Evolutionary conservation across 2,329 filamentous ascomycete genomes (phyloP).

Genomic region (Clonostachys rhizophaga): DNA sequence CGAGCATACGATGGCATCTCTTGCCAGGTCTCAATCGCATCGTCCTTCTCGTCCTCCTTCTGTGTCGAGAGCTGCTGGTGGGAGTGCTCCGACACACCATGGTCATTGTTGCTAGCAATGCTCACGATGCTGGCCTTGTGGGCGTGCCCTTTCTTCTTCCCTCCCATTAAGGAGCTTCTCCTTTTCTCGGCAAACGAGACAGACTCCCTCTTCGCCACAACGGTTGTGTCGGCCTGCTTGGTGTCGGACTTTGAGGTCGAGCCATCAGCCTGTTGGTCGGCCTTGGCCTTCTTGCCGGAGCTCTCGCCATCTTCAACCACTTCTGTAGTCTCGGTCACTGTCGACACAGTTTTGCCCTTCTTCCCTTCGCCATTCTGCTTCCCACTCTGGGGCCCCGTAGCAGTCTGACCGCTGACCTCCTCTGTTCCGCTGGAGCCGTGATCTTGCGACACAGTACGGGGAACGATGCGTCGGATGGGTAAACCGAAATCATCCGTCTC

Average conservation of each 20-base stretch:
- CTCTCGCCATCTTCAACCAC: constrained; percentile 11
- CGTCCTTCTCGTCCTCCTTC: constrained; percentile 44
- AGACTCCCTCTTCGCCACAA: no score
- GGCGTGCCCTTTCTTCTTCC: background rate
- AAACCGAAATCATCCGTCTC: constrained; percentile 63
- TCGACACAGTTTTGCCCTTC: no score
- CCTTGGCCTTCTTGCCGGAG: constrained; percentile 4
- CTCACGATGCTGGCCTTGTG: constrained; percentile 1
- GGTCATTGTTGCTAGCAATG: constrained; percentile 1
- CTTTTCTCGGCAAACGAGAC: no score
- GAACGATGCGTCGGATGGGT: constrained; percentile 48
- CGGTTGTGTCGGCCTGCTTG: no score
- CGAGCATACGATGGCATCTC: constrained; percentile 90
- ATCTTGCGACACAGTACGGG: constrained; percentile 10
- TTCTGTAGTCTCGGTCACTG: no score
- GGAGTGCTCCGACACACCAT: constrained; percentile 62
- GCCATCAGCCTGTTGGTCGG: constrained; percentile 1
- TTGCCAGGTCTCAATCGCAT: constrained; percentile 76
- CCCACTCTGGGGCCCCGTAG: no score
- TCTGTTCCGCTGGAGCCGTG: no score
- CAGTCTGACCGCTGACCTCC: no score
- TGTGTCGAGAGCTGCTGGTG: constrained; percentile 72
- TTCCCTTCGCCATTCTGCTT: no score
- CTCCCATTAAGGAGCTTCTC: no score
- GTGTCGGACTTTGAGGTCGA: no score